Conservation (phyloP, 495 filamentous ascomycete genomes). For the Daldinia decipiens region DNA sequence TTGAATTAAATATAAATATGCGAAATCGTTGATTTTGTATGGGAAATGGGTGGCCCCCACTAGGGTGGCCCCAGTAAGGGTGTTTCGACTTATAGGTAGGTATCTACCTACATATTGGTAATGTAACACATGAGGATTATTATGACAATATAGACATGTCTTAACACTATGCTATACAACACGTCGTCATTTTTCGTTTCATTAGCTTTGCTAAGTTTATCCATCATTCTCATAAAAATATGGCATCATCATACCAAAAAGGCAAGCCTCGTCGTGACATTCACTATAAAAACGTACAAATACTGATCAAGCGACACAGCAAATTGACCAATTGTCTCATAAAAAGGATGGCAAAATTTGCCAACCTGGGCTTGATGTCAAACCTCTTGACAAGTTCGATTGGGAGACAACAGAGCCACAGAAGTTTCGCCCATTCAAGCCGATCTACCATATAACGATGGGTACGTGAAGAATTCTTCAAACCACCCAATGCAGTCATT, state of each 20-base stretch:
- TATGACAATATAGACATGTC: background rate
- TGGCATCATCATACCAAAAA: background rate
- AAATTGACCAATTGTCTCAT: background rate
- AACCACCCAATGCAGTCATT: background rate
- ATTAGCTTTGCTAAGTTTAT: background rate
- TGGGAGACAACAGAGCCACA: conserved; percentile 68
- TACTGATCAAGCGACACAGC: background rate
- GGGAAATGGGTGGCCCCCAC: too few species aligned
- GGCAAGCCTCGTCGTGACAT: background rate
- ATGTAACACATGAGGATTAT: background rate
- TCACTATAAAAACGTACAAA: background rate
- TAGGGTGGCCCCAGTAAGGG: too few species aligned
- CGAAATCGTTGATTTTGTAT: too few species aligned
- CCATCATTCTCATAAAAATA: background rate
- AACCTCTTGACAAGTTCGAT: conserved; percentile 67
- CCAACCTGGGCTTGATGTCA: conserved; percentile 49
- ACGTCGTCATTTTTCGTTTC: background rate
- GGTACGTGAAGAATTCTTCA: conserved; percentile 53
- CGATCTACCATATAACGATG: conserved; percentile 79
- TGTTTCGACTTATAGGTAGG: too few species aligned
- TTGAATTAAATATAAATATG: too few species aligned
- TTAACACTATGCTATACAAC: background rate
- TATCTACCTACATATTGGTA: background rate
- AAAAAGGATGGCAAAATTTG: background rate
- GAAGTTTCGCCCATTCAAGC: conserved; percentile 74